Base-by-base conservation (phyloP, 2,329 filamentous ascomycete species). In the Penicillium verrucosum region DNA sequence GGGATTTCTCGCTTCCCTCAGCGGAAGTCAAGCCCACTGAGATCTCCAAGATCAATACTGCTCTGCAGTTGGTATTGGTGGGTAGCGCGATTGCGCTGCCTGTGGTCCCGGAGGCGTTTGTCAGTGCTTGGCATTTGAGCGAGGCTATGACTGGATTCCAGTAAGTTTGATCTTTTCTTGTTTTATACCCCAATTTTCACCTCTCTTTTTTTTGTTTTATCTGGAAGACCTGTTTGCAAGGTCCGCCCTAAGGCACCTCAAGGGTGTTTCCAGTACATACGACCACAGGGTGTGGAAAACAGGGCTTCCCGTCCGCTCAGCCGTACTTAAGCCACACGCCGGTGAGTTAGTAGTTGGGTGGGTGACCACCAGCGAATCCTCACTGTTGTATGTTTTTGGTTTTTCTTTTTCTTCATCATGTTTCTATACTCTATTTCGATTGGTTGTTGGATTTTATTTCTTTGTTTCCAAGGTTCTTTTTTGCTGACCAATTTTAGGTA, bases 1-100 rank as follows among this genome's bases (percentile, higher is more conserved):
- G 94, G 94, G 94, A 99, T 75, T 97, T 99, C 71, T 93, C 89
- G 3, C 82, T 99, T 14, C 94, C 78, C 11, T 77, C 75, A 10
- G 77, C 76, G 3, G 75, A 78, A 59, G 76, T 78, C 9, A 76
- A 73, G 59, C 75, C 75, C 1, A 78, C 77, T 1, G 68, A 69
- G 34, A 75, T 80, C 37, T 78, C 75, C 4, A 79, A 80, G 78
- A 87, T 92, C 75, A 99, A 99, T 75, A 99, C 94, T 0, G 92
- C 95, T 42, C 77, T 97, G 65, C 94, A 99, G 73, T 79, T 99
- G 21, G 85, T 87, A 5, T 82, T 99, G 12, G 89, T 99, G 67
- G 93, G 92, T 18, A 83, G 88, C 11, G 92, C 92, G 2, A 91
- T 93, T 46, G 86, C 89, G 1, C 82, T 92, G 41, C 93, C 92